Base-by-base conservation (phyloP, 176 grass and related monocot species). In the Juncus effusus region DNA sequence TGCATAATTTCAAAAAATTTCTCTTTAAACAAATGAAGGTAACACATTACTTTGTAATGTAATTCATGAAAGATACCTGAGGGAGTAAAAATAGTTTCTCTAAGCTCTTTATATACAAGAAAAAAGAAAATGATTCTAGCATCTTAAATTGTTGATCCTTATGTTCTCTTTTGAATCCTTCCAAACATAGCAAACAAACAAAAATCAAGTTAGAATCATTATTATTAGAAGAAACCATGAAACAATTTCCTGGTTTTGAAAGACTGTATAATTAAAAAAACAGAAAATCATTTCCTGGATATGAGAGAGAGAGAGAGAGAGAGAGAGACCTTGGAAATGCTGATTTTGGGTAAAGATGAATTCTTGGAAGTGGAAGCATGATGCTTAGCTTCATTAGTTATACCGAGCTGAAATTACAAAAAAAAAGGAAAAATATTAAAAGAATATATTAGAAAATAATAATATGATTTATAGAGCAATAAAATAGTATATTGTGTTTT, bases 91-190 rank as follows among this genome's bases (percentile, higher is more conserved):
- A 58, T 14, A 38, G 16, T 15, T 16, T 72, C 67, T 72, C n/a
- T 41, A 11, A 57, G 3, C 10, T 45, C 14, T 72, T 28, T 56
- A 59, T 44, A 14, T 72, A 13, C 11, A 72, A 16, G 39, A 72
- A 28, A 28, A 28, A 28, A 1, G 19, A 28, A 28, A 28, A 1
- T 28, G 19, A 47, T 47, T 47, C 4, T 47, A 72, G 58, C 69
- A 50, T 72, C 56, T 44, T 56, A 72, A 72, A 72, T 60, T 52
- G 69, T 58, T 72, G 52, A 40, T 72, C 69, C 69, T 72, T 60
- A 84, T 75, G 65, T 95, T 95, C 73, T 90, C 90, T 95, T 95
- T 95, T 75, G 80, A 90, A 60, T 78, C 90, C 90, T 95, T 87
- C 74, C 77, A 47, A 59, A 62, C 56, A 80, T 58, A 95, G 47